Evolutionary conservation across 1,284 basidiomycete species (phyloP), one percentile per base, ranked within the genome.

Genomic region (Phellopilus nigrolimitatus): DNA sequence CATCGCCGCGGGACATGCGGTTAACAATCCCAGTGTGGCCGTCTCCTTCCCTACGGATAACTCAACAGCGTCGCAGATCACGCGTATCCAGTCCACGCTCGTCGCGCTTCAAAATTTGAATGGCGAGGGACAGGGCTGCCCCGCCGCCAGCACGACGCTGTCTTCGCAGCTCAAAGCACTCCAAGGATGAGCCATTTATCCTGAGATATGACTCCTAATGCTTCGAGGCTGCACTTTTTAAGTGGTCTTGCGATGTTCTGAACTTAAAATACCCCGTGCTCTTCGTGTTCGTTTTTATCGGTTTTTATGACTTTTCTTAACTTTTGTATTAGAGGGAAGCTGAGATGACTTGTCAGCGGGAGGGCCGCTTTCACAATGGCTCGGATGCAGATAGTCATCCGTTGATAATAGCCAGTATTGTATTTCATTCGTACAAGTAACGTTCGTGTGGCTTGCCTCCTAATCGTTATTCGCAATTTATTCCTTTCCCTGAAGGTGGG

Each of bases 101-200:
- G 51, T 60, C 28, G 59, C 62, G 10, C 62, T 73, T 19, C 71
- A 73, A 62, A 73, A 73, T 60, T 57, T 73, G 34, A 58, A 66
- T 55, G 71, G 71, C 1, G 57, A 66, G 1, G 71, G 71, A 10
- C 52, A 62, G 24, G 71, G 71, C 6, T 73, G 71, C 57, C 71
- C 71, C 2, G 66, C 61, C 7, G 66, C 61, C 7, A 66, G 68
- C 41, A 71, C 71, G 15, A 71, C 69, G 27, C 62, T 72, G 24
- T 53, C 44, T 2, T 61, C 64, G 21, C 69, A 70, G 54, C 64
- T 64, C 49, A 59, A 64, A 53, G 64, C 66, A 7, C 61, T 71
- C 49, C 42, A 64, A 9, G 47, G 38, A 34, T 44, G 44, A 40
- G 39, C 30, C 30, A 28, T 19, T 8, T n/a, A n/a, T n/a, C n/a